Percentiles rank a stretch among this genome's conserved stretches.
Evolutionary conservation across 106 monocot species (phyloP).

Genomic region (Xerophyta viscosa): DNA sequence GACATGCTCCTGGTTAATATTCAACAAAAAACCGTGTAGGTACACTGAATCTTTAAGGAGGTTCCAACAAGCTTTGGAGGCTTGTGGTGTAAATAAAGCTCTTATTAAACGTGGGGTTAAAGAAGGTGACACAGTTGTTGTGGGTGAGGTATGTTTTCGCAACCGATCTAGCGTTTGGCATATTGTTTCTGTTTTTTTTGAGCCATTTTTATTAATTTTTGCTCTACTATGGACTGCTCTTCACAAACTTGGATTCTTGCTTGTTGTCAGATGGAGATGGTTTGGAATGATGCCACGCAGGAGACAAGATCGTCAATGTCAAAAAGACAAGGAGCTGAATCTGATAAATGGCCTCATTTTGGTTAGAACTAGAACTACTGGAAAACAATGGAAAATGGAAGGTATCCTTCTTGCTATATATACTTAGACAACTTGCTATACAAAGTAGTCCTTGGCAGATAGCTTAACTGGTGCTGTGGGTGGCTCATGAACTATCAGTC

Average conservation of each 20-base stretch:
- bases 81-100: constrained; percentile 95
- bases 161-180: not conserved
- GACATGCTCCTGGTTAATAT: too few species aligned
- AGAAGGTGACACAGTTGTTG: constrained; percentile 94
- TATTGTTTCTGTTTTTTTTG: not conserved
- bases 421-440: too few species aligned
- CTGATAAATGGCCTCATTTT: constrained; percentile 47
- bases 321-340: constrained; percentile 24
- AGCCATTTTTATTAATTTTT: too few species aligned
- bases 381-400: not conserved
- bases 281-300: constrained; percentile 64
- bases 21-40: too few species aligned
- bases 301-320: constrained; percentile 18
- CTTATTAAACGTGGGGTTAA: constrained; percentile 77
- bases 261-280: constrained; percentile 78
- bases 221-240: not conserved
- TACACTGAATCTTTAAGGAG: constrained; percentile 86
- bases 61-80: constrained; percentile 94
- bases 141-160: constrained; percentile 72
- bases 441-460: too few species aligned
- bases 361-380: constrained; percentile 13
- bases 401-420: too few species aligned
- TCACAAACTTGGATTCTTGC: constrained; percentile 1
- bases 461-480: too few species aligned
- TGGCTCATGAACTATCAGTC: too few species aligned